Conservation (phyloP, 331 rosid species). For the Arachis monticola region DNA sequence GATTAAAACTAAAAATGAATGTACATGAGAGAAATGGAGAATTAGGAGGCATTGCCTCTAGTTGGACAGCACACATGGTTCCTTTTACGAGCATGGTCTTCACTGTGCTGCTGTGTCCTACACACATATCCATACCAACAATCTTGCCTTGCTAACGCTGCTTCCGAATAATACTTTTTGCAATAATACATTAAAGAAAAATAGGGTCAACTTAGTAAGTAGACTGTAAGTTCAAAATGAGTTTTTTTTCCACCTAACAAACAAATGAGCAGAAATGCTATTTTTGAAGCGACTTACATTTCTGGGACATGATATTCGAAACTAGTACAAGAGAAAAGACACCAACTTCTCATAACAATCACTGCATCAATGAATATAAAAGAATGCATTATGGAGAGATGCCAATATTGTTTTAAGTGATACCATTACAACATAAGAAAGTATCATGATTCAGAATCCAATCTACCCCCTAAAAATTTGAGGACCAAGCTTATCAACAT, state of each 20-base stretch:
- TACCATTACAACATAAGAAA: too few species aligned
- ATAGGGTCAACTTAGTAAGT: constrained; percentile 13
- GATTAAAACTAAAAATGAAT: not conserved
- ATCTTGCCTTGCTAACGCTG: constrained; percentile 70
- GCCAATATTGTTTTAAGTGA: not conserved
- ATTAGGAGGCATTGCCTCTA: constrained; percentile 42
- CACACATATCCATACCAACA: constrained; percentile 97
- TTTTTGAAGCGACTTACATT: constrained; percentile 54
- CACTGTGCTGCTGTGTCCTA: constrained; percentile 81
- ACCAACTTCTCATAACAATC: constrained; percentile 81
- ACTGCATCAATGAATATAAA: constrained; percentile 49
- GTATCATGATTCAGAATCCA: too few species aligned
- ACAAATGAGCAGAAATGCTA: not conserved
- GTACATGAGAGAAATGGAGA: too few species aligned
- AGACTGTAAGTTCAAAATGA: not conserved
- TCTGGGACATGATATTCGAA: constrained; percentile 72
- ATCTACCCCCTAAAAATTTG: constrained; percentile 6
- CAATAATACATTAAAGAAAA: constrained; percentile 7
- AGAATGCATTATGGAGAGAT: constrained; percentile 24
- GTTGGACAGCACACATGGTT: constrained; percentile 94
- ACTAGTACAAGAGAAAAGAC: constrained; percentile 87
- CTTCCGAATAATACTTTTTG: constrained; percentile 62
- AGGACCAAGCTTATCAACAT: constrained; percentile 57
- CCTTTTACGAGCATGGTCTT: constrained; percentile 78
- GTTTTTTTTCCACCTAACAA: not conserved